Conservation (phyloP, 768 basidiomycete genomes). For the Suillus sp. region DNA sequence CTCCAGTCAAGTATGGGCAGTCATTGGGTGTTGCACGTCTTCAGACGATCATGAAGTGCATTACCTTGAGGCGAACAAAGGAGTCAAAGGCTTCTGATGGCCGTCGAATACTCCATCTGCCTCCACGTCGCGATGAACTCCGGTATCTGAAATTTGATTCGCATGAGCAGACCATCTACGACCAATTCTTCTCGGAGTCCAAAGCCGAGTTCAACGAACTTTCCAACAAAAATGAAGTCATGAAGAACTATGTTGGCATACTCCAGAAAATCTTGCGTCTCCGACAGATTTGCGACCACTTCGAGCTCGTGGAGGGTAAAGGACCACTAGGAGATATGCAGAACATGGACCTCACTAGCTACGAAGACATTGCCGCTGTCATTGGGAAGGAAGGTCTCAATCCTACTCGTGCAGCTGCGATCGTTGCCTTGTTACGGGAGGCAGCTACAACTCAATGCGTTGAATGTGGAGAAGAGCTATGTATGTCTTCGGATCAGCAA, state of each 20-base stretch:
- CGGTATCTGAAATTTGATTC: slow-evolving; percentile 82
- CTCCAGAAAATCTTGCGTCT: slow-evolving; percentile 94
- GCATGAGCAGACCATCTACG: slow-evolving; percentile 84
- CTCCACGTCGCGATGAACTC: slow-evolving; percentile 87
- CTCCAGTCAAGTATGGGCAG: slow-evolving; percentile 90
- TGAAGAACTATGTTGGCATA: slow-evolving; percentile 99
- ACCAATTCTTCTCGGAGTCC: slow-evolving; percentile 85
- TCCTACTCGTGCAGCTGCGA: slow-evolving; percentile 69
- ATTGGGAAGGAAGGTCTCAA: slow-evolving; percentile 83
- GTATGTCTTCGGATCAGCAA: slow-evolving; percentile 45
- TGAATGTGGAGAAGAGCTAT: slow-evolving; percentile 83
- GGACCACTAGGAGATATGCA: slow-evolving; percentile 46
- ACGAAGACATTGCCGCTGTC: slow-evolving; percentile 77
- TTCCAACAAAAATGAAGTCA: slow-evolving; percentile 85
- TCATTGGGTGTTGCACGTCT: slow-evolving; percentile 88
- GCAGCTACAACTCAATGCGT: slow-evolving; percentile 87
- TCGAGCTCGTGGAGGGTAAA: slow-evolving; percentile 81
- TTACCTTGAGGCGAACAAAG: slow-evolving; percentile 95
- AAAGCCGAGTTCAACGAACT: slow-evolving; percentile 91
- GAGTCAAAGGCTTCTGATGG: slow-evolving; percentile 83
- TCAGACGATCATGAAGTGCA: slow-evolving; percentile 95
- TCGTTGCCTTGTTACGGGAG: slow-evolving; percentile 84
- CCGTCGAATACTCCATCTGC: slow-evolving; percentile 81
- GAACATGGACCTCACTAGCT: slow-evolving; percentile 52
- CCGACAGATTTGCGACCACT: slow-evolving; percentile 98